phyloP scores from a whole-genome alignment of 345 rosid genomes.

The Balakata baccata region DNA sequence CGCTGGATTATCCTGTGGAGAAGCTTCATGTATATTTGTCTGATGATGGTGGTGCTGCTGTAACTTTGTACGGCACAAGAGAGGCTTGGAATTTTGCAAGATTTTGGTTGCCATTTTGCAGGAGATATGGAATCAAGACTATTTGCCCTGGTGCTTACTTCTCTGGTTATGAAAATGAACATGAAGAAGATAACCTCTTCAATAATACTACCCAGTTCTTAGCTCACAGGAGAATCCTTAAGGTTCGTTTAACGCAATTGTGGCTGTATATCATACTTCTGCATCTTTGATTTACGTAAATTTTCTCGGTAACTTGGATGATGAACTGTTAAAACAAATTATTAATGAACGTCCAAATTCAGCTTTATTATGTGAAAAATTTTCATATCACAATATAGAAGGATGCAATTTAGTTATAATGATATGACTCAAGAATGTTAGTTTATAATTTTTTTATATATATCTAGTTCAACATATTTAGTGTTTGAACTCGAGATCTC shows the following conservation, averaged over 20 bases:
- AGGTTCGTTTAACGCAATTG: conserved; percentile 17
- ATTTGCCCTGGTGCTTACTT: conserved; percentile 38
- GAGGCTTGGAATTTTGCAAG: conserved; percentile 41
- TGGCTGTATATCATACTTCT: too few species aligned
- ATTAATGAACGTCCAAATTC: too few species aligned
- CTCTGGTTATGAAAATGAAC: conserved; percentile 16
- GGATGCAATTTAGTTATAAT: too few species aligned
- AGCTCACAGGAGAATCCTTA: conserved; percentile 19
- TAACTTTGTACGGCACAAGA: conserved; percentile 37
- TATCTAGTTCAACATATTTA: too few species aligned
- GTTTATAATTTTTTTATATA: too few species aligned
- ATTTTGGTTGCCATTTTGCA: conserved; percentile 51
- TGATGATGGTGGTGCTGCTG: conserved; percentile 40
- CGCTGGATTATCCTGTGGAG: conserved; percentile 42
- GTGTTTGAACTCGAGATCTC: too few species aligned
- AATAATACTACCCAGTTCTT: conserved; percentile 1
- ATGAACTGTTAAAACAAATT: too few species aligned
- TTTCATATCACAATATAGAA: too few species aligned
- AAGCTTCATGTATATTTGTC: conserved; percentile 49
- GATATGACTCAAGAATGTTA: too few species aligned
- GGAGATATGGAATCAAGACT: conserved; percentile 20
- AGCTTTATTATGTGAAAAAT: too few species aligned
- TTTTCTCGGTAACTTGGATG: too few species aligned
- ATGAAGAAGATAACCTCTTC: neutral
- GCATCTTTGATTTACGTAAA: too few species aligned